Evolutionary conservation across 257 asterid species (phyloP), one percentile per base, ranked within the genome.

Genomic region (Solanum chaucha): DNA sequence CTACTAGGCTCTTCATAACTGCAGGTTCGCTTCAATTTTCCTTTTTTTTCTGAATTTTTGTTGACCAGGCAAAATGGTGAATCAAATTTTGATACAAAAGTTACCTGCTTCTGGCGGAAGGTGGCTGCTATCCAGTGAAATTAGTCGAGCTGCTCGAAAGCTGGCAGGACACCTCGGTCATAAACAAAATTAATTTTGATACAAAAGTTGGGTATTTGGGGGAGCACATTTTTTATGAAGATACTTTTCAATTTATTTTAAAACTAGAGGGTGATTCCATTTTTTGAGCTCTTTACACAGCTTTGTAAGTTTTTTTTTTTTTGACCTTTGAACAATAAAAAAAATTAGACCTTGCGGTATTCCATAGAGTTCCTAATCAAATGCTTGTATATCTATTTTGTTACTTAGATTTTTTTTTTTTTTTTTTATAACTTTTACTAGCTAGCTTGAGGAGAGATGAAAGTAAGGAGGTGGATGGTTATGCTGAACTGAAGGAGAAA

Each of bases 391-490:
- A 35, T 73, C 81, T 19, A 73, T 73, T 17, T 72, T 17, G 80
- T 34, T 72, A 72, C 46, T 38, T n/a, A n/a, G 13, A 0, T 3
- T n/a, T 3, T 75, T 40, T 6, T 12, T 15, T 40, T 0, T 40
- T 36, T n/a, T n/a, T 12, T 15, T 48, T 0, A 5, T 15, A 89
- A 89, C 87, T 87, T 17, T 34, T 86, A 82, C 88, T 41, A 87
- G 92, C 82, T 74, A 80, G 71, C n/a, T 17, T 64, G 61, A 87
- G 48, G 82, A 80, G 35, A 58, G 89, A 61, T 82, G 89, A 75
- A 58, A 89, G 65, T 87, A 93, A 83, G 78, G 91, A 89, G 87
- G 77, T 51, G 85, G 72, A 90, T 86, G 90, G 87, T 64, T 87
- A 34, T 72, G 90, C 55, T 58, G 73, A 91, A 71, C 40, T 92